Evolutionary conservation across 495 filamentous ascomycete species (phyloP).

Genomic region (Neohortaea acidophila): DNA sequence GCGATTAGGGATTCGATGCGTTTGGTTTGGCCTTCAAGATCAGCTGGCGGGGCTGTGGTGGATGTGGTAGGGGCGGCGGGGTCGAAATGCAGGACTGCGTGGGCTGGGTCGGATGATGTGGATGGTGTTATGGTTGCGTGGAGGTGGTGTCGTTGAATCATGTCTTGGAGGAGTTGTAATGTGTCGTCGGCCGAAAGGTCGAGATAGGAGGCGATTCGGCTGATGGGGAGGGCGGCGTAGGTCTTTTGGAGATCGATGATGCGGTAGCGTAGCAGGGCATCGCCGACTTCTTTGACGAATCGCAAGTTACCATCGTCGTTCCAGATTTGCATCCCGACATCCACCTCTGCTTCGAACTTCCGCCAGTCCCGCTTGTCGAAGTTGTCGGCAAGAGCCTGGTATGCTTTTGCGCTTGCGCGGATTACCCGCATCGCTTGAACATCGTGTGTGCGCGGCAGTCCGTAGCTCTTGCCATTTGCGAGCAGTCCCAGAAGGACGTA

Average conservation of each 20-base stretch:
- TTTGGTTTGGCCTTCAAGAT: slow-evolving; percentile 21
- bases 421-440: slow-evolving; percentile 40
- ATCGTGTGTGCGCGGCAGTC: slow-evolving; percentile 33
- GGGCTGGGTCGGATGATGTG: background rate
- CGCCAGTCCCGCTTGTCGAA: slow-evolving; percentile 47
- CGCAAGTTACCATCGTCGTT: slow-evolving; percentile 39
- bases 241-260: slow-evolving; percentile 27
- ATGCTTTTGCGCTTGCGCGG: slow-evolving; percentile 48
- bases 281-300: slow-evolving; percentile 37
- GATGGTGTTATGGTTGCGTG: slow-evolving; percentile 18
- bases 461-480: slow-evolving; percentile 47
- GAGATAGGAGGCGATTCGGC: slow-evolving; percentile 19
- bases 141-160: slow-evolving; percentile 19
- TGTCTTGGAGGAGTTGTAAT: slow-evolving; percentile 16
- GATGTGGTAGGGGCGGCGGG: slow-evolving; percentile 8
- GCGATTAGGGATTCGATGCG: slow-evolving; percentile 22
- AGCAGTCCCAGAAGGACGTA: slow-evolving; percentile 72
- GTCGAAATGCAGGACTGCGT: slow-evolving; percentile 24
- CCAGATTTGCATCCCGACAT: slow-evolving; percentile 43
- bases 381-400: slow-evolving; percentile 48
- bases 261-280: slow-evolving; percentile 33
- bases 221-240: slow-evolving; percentile 25
- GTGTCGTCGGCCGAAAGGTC: slow-evolving; percentile 11
- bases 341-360: slow-evolving; percentile 43
- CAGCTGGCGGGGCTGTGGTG: slow-evolving; percentile 5